phyloP scores from a whole-genome alignment of 345 rosid genomes.

The Boechera divaricarpa region DNA sequence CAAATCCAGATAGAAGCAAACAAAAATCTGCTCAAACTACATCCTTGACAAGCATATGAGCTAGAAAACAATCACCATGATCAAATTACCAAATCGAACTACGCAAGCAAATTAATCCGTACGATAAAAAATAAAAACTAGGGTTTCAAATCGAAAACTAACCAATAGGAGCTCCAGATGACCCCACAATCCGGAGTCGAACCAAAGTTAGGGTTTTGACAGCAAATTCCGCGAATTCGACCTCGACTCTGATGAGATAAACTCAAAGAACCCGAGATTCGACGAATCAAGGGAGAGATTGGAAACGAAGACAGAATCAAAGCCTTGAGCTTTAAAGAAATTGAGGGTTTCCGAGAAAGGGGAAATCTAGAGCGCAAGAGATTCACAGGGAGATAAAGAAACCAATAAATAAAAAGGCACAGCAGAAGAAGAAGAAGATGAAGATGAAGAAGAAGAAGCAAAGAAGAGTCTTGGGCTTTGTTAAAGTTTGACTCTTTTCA shows the following conservation, averaged over 20 bases:
- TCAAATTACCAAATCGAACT: slow-evolving; percentile 28
- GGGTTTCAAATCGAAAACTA: slow-evolving; percentile 45
- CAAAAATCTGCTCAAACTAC: slow-evolving; percentile 1
- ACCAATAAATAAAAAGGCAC: neutral
- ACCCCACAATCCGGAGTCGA: slow-evolving; percentile 35
- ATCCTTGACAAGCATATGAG: slow-evolving; percentile 19
- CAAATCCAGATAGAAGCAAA: slow-evolving; percentile 34
- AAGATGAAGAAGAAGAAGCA: slow-evolving; percentile 32
- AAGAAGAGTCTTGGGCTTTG: slow-evolving; percentile 46
- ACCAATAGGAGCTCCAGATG: slow-evolving; percentile 37
- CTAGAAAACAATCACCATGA: slow-evolving; percentile 23
- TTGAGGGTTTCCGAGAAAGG: slow-evolving; percentile 37
- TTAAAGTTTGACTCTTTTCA: slow-evolving; percentile 54
- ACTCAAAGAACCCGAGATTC: slow-evolving; percentile 33
- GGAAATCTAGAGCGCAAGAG: slow-evolving; percentile 30
- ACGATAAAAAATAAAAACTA: slow-evolving; percentile 10
- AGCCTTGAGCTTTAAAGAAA: slow-evolving; percentile 43
- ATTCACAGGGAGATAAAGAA: slow-evolving; percentile 19
- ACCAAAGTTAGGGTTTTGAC: slow-evolving; percentile 66
- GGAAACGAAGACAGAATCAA: slow-evolving; percentile 4
- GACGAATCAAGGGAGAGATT: slow-evolving; percentile 13
- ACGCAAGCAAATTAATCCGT: slow-evolving; percentile 9
- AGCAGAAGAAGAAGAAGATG: slow-evolving; percentile 24
- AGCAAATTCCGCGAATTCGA: slow-evolving; percentile 41
- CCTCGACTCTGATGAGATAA: slow-evolving; percentile 22